Conservation (phyloP, 345 rosid species). For the Anacardium occidentale region DNA sequence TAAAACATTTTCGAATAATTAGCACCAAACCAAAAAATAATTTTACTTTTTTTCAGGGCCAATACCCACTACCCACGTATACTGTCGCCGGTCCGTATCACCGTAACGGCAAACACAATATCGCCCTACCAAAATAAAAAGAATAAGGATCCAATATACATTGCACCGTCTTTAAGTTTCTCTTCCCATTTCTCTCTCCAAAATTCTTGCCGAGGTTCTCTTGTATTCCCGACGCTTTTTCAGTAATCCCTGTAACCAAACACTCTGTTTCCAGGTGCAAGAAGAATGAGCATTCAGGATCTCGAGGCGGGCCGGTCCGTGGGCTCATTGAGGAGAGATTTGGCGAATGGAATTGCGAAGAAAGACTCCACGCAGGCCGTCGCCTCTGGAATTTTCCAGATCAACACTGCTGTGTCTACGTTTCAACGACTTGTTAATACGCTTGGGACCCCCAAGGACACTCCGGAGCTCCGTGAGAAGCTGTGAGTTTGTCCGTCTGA, state of each 20-base stretch:
- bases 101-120: slow-evolving; percentile 6
- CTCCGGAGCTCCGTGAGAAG: slow-evolving; percentile 93
- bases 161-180: not conserved
- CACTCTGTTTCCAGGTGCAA: not conserved
- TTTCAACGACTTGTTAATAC: slow-evolving; percentile 92
- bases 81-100: not conserved
- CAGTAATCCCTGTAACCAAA: not conserved
- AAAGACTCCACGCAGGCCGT: slow-evolving; percentile 87
- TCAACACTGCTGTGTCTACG: slow-evolving; percentile 93
- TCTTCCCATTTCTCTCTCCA: not conserved
- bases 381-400: slow-evolving; percentile 96
- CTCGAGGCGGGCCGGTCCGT: slow-evolving; percentile 69
- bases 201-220: not conserved
- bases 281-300: slow-evolving; percentile 90
- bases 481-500: slow-evolving; percentile 47
- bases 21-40: too few species aligned
- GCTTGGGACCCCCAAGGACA: slow-evolving; percentile 95
- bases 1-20: too few species aligned
- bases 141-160: not conserved
- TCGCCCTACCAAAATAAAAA: not conserved
- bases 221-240: not conserved
- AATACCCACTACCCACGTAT: slow-evolving; percentile 17
- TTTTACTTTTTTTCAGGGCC: not conserved
- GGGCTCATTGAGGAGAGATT: slow-evolving; percentile 44
- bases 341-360: slow-evolving; percentile 56